Base-by-base conservation (phyloP, 345 rosid species). In the Triadica sebifera region DNA sequence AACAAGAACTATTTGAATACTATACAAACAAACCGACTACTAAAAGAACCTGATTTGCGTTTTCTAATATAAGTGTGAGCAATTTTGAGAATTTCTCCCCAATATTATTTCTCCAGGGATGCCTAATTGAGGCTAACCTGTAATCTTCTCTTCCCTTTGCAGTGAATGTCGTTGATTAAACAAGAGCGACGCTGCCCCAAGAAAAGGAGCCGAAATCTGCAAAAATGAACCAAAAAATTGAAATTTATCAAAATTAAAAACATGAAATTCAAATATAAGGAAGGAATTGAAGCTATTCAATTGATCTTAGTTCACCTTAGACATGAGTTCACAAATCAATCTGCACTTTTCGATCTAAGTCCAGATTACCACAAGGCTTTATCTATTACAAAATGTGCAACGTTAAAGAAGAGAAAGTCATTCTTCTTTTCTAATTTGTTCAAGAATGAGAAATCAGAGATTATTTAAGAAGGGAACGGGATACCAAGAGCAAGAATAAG, bases 291-390 rank as follows among this genome's bases (percentile, higher is more conserved):
- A 63, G 43, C 13, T 24, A 9, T 12, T 5, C 6, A 62, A 12
- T 34, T 3, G 43, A 62, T 13, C 4, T 4, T 12, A 37, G 50
- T 3, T 25, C 45, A 90, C 98, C 73, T 86, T 87, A 0, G 94
- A 89, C 10, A 89, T 6, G 77, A 73, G 81, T 20, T 89, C 83
- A 46, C 79, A 71, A 70, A 85, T 59, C 50, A 90, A 82, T 50
- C 65, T 39, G 68, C 68, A 79, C 80, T 88, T 94, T 6, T 73
- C 65, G 65, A 76, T 79, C 2, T n/a, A 87, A 15, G 65, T 86
- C 84, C 49, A 94, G 89, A 47, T 82, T 86, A 19, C 84, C 98
- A 65, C 90, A 90, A 0, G 93, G 98, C 80, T 86, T 89, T 71
- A 84, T 79, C 98, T 92, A 49, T 29, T 15, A 61, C 41, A 53